Base-by-base conservation (phyloP, 2,329 filamentous ascomycete species). In the Harringtonia lauricola region DNA sequence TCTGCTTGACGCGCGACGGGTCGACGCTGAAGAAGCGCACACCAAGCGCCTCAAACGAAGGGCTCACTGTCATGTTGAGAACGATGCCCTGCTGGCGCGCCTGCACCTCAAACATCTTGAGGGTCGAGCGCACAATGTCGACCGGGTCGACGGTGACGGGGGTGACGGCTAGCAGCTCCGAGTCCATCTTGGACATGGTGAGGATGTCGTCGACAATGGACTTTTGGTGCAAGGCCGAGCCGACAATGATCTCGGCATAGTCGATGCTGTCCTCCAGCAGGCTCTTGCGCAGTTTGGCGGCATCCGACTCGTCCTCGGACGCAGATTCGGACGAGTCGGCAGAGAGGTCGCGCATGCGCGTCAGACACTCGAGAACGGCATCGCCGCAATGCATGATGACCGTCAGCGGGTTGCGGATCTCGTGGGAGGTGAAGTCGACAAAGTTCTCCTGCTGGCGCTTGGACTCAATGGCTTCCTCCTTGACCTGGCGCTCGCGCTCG, bases 71-170 rank as follows among this genome's bases (percentile, higher is more conserved):
- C 52, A 85, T 79, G 19, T 72, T 69, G 51, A 89, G 70, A 39
- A 76, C 64, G 42, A 89, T 86, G 36, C 79, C 74, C 2, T 80
- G 75, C 22, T 78, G 81, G 34, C 79, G 75, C 3, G 86, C 68
- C 57, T 89, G 83, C 5, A 81, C 78, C 52, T 86, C 81, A 51
- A 88, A 88, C 74, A 90, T 88, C 55, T 83, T 86, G 30, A 89
- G 57, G 0, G 82, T 77, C 26, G 76, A 72, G 43, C 78, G 71
- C 3, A 86, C 73, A 35, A 88, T 74, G 9, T 70, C 69, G 41
- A 83, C 65, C 0, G 83, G 82, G 51, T 84, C 76, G 2, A 80
- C 75, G 13, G 79, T 79, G 18, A 81, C 76, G 1, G 83, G 83
- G 1, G 82, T 82, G 8, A 89, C 79, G 3, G 81, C 71, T 13